Conservation (phyloP, 148 eudicot species). For the Persicaria maculosa region DNA sequence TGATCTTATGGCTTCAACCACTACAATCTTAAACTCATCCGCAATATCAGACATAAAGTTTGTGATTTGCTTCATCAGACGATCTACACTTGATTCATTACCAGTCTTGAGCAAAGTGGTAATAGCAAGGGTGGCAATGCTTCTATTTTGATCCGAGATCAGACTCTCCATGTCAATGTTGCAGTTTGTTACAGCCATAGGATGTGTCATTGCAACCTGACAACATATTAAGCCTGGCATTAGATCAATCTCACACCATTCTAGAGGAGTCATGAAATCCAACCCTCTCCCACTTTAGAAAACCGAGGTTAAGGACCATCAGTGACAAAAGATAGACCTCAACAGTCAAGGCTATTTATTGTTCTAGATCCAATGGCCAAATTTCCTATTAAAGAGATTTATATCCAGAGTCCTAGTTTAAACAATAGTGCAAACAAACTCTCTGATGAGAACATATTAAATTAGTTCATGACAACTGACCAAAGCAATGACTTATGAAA, state of each 20-base stretch:
- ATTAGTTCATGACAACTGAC: not conserved
- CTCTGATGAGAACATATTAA: not conserved
- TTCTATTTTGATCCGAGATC: slow-evolving; percentile 96
- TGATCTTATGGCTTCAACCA: slow-evolving; percentile 92
- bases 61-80: slow-evolving; percentile 96
- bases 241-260: not conserved
- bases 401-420: not conserved
- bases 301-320: not conserved
- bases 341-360: not conserved
- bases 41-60: slow-evolving; percentile 99
- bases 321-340: not conserved
- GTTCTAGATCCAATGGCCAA: not conserved
- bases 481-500: not conserved
- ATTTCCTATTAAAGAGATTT: not conserved
- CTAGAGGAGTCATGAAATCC: not conserved
- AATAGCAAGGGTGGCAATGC: slow-evolving; percentile 98
- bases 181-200: slow-evolving; percentile 94
- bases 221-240: not conserved
- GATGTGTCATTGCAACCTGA: slow-evolving; percentile 98
- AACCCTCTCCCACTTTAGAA: not conserved
- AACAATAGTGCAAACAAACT: not conserved
- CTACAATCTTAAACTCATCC: slow-evolving; percentile 98
- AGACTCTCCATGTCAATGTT: slow-evolving; percentile 98
- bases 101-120: slow-evolving; percentile 94
- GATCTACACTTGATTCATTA: slow-evolving; percentile 92